Evolutionary conservation across 495 filamentous ascomycete species (phyloP).

Genomic region (Xylaria longipes): DNA sequence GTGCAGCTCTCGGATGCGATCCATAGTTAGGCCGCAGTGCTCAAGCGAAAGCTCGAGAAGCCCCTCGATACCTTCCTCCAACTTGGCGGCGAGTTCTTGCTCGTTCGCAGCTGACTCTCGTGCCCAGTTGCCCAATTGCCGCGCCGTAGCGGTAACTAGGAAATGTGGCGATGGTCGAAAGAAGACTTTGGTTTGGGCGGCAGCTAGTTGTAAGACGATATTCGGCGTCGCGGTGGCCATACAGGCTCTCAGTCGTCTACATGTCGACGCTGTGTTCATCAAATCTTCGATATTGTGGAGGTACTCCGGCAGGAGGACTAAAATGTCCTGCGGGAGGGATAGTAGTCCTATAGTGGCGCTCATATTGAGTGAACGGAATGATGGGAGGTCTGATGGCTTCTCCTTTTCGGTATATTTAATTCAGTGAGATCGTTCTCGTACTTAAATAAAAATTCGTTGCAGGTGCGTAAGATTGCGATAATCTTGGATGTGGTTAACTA

Average conservation of each 20-base stretch:
- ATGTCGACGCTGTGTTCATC: conserved; percentile 43
- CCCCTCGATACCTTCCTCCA: conserved; percentile 37
- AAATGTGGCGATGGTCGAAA: conserved; percentile 49
- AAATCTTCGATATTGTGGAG: conserved; percentile 47
- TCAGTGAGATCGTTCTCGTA: background rate
- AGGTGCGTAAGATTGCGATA: background rate
- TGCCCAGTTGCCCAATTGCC: conserved; percentile 45
- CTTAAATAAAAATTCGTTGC: background rate
- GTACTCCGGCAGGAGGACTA: conserved; percentile 41
- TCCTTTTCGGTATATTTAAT: background rate
- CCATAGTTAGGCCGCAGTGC: conserved; percentile 42
- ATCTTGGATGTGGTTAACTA: no score
- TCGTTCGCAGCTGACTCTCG: conserved; percentile 36
- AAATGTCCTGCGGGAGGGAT: conserved; percentile 41
- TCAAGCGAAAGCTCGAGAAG: conserved; percentile 44
- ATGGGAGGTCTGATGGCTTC: background rate
- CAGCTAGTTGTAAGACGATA: conserved; percentile 42
- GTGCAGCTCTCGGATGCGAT: conserved; percentile 44
- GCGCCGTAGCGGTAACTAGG: conserved; percentile 44
- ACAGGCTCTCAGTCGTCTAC: conserved; percentile 30
- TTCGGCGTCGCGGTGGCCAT: conserved; percentile 12
- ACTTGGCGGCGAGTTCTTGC: conserved; percentile 22
- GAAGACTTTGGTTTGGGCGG: conserved; percentile 39
- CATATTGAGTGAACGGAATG: background rate
- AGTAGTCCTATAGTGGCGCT: conserved; percentile 4